A percentile compares a stretch with the other conserved stretches of the same genome.
Evolutionary conservation across 1,284 basidiomycete genomes (phyloP).

Genomic region (Amylostereum areolatum): DNA sequence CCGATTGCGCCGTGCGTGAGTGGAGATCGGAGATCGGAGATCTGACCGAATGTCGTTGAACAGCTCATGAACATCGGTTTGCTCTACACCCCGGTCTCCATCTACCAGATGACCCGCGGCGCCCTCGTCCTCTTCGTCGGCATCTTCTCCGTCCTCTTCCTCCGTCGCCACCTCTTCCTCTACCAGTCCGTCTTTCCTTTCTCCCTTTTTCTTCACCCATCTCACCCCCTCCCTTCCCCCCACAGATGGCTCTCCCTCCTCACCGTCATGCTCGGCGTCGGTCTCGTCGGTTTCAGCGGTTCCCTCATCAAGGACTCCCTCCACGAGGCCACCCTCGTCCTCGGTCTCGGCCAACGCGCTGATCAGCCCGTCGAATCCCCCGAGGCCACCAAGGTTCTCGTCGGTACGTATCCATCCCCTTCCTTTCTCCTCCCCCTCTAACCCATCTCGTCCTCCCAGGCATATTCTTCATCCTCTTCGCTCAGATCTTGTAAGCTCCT

Average conservation of each 20-base stretch:
- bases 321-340: slow-evolving; percentile 33
- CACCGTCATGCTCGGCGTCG: slow-evolving; percentile 88
- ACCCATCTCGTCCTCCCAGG: slow-evolving; percentile 35
- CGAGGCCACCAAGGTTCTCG: slow-evolving; percentile 58
- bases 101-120: slow-evolving; percentile 98
- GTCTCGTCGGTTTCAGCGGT: slow-evolving; percentile 87
- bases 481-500: slow-evolving; percentile 87
- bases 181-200: slow-evolving; percentile 55
- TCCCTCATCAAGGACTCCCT: slow-evolving; percentile 76
- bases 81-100: slow-evolving; percentile 93
- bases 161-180: slow-evolving; percentile 73
- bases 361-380: slow-evolving; percentile 45
- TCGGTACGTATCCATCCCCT: slow-evolving; percentile 38
- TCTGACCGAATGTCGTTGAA: too few relatives aligned
- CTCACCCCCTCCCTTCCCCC: too few relatives aligned
- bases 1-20: not conserved
- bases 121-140: slow-evolving; percentile 97
- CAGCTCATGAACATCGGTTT: slow-evolving; percentile 94
- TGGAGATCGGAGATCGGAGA: too few relatives aligned
- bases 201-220: slow-evolving; percentile 9
- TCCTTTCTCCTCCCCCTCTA: slow-evolving; percentile 1
- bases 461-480: slow-evolving; percentile 89
- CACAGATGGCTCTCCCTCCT: slow-evolving; percentile 87
- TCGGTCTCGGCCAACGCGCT: slow-evolving; percentile 13
- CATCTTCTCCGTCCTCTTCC: slow-evolving; percentile 87